Conservation (phyloP, 2,329 filamentous ascomycete species). For the Arthroderma sp. region DNA sequence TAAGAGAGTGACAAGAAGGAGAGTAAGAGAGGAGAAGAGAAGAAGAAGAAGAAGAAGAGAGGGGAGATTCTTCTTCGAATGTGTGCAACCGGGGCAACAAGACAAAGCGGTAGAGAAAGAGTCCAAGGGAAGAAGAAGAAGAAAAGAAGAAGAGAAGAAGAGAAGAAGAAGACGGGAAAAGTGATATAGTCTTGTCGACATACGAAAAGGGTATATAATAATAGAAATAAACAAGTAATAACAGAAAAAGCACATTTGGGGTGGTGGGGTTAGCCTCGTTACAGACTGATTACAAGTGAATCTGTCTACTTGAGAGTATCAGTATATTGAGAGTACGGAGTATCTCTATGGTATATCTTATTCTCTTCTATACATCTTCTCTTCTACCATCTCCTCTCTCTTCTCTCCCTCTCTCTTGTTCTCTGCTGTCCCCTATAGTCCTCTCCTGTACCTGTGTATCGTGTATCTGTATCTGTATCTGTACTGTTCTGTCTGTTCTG, state of each 20-base stretch:
- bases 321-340: no score
- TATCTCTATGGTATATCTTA: not conserved
- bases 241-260: not conserved
- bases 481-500: no score
- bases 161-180: not conserved
- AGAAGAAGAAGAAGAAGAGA: not conserved
- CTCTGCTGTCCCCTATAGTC: no score
- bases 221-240: not conserved
- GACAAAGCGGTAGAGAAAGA: not conserved
- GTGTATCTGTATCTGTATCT: no score
- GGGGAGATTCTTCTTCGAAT: not conserved
- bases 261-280: no score
- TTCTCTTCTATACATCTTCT: not conserved
- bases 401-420: not conserved
- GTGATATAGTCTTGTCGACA: not conserved
- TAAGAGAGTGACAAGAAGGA: not conserved
- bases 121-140: not conserved
- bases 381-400: not conserved
- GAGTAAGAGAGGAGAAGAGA: not conserved
- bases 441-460: no score
- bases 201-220: no score
- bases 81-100: no score
- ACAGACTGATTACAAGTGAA: no score
- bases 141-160: not conserved
- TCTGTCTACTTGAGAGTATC: no score